Base-by-base conservation (phyloP, 176 grass and related monocot genomes). In the Zizania latifolia region DNA sequence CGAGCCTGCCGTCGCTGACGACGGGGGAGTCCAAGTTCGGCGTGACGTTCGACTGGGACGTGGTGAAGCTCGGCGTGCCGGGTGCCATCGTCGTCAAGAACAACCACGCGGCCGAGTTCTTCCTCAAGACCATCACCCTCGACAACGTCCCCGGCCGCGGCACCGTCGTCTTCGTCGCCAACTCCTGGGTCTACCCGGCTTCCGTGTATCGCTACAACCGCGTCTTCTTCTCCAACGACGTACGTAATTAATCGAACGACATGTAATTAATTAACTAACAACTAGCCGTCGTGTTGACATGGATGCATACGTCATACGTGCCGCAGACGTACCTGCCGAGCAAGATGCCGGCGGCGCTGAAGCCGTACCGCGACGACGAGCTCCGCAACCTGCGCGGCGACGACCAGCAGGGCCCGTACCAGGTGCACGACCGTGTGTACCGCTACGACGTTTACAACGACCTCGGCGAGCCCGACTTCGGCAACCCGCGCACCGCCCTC, bases 61-160 rank as follows among this genome's bases (percentile, higher is more conserved):
- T 80, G 30, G 65, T 61, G 74, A 84, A 68, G 11, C 34, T 41
- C 3, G 86, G 86, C 2, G 76, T 76, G 0, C 86, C 86, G 0
- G 76, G 86, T 4, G 76, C 81, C 5, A 33, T 89, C 17, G 53
- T 89, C 22, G 76, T 89, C 2, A 84, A 84, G 59, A 89, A 89
- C 71, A 22, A 71, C 15, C 86, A 88, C 60, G 4, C 27, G 30
- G 17, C 76, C 1, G 53, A 89, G 69, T 76, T 89, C 76, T 84
- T 41, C 38, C 81, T 89, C 76, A 89, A 89, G 80, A 84, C 76
- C 9, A 51, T 89, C 34, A 89, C 86, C 31, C 30, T 89, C 17
- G 75, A 89, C 10, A 61, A 74, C 4, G 40, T 89, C 32, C 81
- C 35, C 0, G 76, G 86, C 31, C 70, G 80, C 32, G 75, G 81